Percentiles rank a stretch among this genome's conserved stretches.
phyloP scores from a whole-genome alignment of 2,329 filamentous ascomycete genomes.

The Phaeosphaeria sp. region DNA sequence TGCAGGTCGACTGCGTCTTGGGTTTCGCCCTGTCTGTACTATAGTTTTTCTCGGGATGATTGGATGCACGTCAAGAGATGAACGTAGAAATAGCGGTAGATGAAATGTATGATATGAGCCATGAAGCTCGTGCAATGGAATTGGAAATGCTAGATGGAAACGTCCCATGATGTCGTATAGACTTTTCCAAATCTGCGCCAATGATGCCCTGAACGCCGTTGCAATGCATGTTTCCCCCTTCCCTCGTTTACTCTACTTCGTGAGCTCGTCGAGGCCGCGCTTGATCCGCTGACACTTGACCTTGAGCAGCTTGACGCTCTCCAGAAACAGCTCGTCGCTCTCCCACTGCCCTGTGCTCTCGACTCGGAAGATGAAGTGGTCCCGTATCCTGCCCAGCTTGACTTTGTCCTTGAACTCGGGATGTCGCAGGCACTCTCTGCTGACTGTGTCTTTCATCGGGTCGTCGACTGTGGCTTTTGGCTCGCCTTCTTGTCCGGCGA shows the following conservation, averaged over 20 bases:
- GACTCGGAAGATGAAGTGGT: constrained; percentile 97
- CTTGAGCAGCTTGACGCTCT: constrained; percentile 85
- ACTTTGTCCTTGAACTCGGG: constrained; percentile 95
- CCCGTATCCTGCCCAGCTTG: constrained; percentile 84
- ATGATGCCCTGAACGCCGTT: constrained; percentile 30
- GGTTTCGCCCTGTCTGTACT: neutral
- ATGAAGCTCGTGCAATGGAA: neutral
- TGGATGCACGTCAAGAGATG: neutral
- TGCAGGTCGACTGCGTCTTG: neutral
- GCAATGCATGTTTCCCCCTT: constrained; percentile 23
- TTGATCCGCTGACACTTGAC: constrained; percentile 79
- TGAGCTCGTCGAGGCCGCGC: constrained; percentile 66
- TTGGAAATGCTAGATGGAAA: constrained; percentile 1
- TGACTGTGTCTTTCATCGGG: constrained; percentile 93
- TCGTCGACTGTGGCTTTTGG: constrained; percentile 86
- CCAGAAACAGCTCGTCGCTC: constrained; percentile 91
- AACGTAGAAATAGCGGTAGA: neutral
- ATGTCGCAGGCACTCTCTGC: constrained; percentile 89
- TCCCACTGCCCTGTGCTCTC: constrained; percentile 96
- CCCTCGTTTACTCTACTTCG: constrained; percentile 16
- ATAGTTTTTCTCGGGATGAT: neutral
- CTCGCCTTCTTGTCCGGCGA: constrained; percentile 79
- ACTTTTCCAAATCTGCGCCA: constrained; percentile 20
- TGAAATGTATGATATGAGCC: neutral
- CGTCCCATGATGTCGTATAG: constrained; percentile 29